Conservation (phyloP, 495 filamentous ascomycete species). For the Penicillium subrubescens region DNA sequence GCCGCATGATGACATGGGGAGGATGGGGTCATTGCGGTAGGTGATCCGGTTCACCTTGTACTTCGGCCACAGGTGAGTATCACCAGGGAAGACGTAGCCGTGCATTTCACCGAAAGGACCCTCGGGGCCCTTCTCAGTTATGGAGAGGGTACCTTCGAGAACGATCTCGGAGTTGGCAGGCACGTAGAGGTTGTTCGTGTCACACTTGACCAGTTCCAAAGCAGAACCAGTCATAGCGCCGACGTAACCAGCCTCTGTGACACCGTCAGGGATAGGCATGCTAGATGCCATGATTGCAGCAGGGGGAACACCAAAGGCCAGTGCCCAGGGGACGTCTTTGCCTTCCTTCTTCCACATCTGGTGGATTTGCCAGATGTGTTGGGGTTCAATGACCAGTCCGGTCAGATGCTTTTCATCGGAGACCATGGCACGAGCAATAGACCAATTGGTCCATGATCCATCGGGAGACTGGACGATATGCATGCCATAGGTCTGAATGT, state of each 20-base stretch:
- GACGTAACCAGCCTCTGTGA: conserved; percentile 39
- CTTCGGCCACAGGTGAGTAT: conserved; percentile 26
- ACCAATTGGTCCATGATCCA: conserved; percentile 46
- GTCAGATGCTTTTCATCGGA: conserved; percentile 33
- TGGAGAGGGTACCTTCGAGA: conserved; percentile 41
- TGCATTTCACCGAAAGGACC: conserved; percentile 44
- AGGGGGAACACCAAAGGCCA: conserved; percentile 42
- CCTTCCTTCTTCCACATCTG: conserved; percentile 42
- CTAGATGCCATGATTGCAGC: conserved; percentile 42
- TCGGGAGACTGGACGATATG: conserved; percentile 41
- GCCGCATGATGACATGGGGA: conserved; percentile 40
- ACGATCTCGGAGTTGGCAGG: conserved; percentile 45
- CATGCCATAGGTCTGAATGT: conserved; percentile 44
- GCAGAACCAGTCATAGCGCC: conserved; percentile 39
- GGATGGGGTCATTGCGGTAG: conserved; percentile 40
- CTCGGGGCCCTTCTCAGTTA: conserved; percentile 34
- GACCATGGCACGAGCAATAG: conserved; percentile 45
- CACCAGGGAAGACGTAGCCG: conserved; percentile 40
- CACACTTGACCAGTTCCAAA: conserved; percentile 44
- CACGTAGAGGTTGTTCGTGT: conserved; percentile 42
- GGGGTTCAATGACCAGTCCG: conserved; percentile 33
- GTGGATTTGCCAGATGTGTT: conserved; percentile 41
- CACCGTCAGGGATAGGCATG: conserved; percentile 43
- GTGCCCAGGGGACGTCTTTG: conserved; percentile 40
- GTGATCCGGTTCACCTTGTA: conserved; percentile 46